phyloP scores from a whole-genome alignment of 148 eudicot genomes.

The Agrostemma githago region DNA sequence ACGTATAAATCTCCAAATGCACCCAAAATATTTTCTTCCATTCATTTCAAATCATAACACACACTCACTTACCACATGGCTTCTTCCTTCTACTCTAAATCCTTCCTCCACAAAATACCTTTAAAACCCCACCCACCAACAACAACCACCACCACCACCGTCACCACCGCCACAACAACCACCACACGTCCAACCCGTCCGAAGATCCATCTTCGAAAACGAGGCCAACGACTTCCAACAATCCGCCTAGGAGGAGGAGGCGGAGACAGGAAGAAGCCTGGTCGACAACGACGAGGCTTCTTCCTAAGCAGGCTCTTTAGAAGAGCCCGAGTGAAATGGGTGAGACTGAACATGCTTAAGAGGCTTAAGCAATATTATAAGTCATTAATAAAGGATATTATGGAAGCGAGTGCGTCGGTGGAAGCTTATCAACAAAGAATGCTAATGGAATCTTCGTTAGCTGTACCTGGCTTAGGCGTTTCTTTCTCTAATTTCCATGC shows the following conservation, averaged over 20 bases:
- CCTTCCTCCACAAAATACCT: slow-evolving; percentile 10
- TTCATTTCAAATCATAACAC: neutral
- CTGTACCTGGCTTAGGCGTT: slow-evolving; percentile 3
- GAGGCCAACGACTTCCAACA: slow-evolving; percentile 31
- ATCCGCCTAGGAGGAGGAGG: slow-evolving; percentile 30
- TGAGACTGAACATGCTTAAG: slow-evolving; percentile 39
- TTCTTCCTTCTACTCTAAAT: slow-evolving; percentile 19
- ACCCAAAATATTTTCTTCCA: neutral
- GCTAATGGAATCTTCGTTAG: slow-evolving; percentile 29
- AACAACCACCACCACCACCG: neutral
- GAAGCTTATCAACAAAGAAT: slow-evolving; percentile 45
- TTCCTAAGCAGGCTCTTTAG: slow-evolving; percentile 33
- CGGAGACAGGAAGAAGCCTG: slow-evolving; percentile 29
- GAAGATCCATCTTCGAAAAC: slow-evolving; percentile 27
- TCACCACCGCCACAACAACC: slow-evolving; percentile 14
- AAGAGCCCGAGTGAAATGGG: slow-evolving; percentile 36
- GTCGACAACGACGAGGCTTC: slow-evolving; percentile 24
- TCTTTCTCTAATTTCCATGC: slow-evolving; percentile 17
- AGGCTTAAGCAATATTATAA: slow-evolving; percentile 43
- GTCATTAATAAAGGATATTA: slow-evolving; percentile 38
- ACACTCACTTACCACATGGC: slow-evolving; percentile 7
- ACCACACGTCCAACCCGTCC: slow-evolving; percentile 23
- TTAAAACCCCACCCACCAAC: slow-evolving; percentile 3
- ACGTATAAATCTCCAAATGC: neutral
- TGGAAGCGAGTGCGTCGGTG: slow-evolving; percentile 36